Base-by-base conservation (phyloP, 2,329 filamentous ascomycete genomes). In the Beauveria australis region DNA sequence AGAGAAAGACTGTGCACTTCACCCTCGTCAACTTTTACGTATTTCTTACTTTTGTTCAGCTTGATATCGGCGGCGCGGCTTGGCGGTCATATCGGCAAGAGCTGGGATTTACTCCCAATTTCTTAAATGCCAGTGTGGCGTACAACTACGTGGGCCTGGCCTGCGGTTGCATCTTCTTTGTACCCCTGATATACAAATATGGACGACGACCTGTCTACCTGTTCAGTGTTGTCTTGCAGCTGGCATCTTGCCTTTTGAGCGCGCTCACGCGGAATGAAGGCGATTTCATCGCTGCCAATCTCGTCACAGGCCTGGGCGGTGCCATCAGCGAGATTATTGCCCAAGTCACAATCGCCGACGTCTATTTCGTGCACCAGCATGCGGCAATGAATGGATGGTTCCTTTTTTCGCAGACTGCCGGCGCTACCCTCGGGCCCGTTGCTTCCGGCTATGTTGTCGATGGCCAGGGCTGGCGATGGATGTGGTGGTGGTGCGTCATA, bases 21-120 rank as follows among this genome's bases (percentile, higher is more conserved):
- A 62, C 71, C 2, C 71, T 86, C 51, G 85, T 86, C 1, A 78
- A 87, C 61, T 69, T 82, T 7, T 85, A 91, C 66, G 80, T 85
- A 2, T 75, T 89, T 14, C 74, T 92, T 22, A 81, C 83, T 7
- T 92, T 89, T 72, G 74, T 89, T 62, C 84, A 89, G 69, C 78
- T 91, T 8, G 64, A 59, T n/a, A 62, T 63, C 30, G 61, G 52
- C 24, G 61, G 57, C 24, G 61, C 61, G 1, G 56, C 59, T 5
- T 62, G 51, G 53, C 8, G 46, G 24, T 47, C 55, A 4, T 55
- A 61, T 18, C 60, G 61, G 24, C 59, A 62, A 9, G 71, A 74
- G 8, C 60, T 74, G 12, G 53, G 59, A 5, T 64, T 73, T 2
- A 65, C 63, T 24, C 63, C 68, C 9, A 61, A 56, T 16, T 66